Percentiles rank a stretch among this genome's conserved stretches.
Evolutionary conservation across 108 stramenopile genomes (phyloP).

Genomic region (Parmales sp.): DNA sequence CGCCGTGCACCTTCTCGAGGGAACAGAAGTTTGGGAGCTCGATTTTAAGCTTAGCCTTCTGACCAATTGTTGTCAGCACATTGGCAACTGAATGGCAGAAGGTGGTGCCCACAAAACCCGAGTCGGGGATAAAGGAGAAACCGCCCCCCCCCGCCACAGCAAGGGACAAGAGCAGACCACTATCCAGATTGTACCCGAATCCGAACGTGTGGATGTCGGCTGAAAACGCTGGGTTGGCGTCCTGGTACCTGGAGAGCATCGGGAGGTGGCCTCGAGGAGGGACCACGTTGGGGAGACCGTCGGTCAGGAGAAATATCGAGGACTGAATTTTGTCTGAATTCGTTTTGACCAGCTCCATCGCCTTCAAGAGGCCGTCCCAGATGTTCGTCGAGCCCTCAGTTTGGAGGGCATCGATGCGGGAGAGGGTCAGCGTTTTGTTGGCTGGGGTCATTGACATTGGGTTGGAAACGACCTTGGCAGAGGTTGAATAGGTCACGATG

Average conservation of each 20-base stretch:
- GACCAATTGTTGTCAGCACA: neutral
- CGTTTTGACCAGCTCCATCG: conserved; percentile 19
- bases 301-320: conserved; percentile 16
- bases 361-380: conserved; percentile 26
- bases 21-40: neutral
- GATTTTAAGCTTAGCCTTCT: conserved; percentile 8
- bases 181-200: conserved; percentile 27
- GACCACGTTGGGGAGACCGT: conserved; percentile 29
- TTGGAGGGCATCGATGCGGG: conserved; percentile 8
- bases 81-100: conserved; percentile 20
- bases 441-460: neutral
- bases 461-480: neutral
- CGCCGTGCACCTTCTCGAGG: too few species aligned
- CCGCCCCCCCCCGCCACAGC: conserved; percentile 19
- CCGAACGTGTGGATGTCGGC: conserved; percentile 28
- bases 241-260: conserved; percentile 20
- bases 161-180: conserved; percentile 14
- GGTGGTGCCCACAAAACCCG: conserved; percentile 29
- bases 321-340: neutral
- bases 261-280: conserved; percentile 32
- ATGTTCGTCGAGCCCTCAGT: conserved; percentile 24
- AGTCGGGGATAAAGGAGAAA: conserved; percentile 32
- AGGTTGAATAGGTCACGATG: conserved; percentile 21
- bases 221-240: conserved; percentile 4
- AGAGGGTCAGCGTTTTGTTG: neutral